Evolutionary conservation across 75 land plant genomes (phyloP), one percentile per base, ranked within the genome.

Genomic region (Sequoia sempervirens): DNA sequence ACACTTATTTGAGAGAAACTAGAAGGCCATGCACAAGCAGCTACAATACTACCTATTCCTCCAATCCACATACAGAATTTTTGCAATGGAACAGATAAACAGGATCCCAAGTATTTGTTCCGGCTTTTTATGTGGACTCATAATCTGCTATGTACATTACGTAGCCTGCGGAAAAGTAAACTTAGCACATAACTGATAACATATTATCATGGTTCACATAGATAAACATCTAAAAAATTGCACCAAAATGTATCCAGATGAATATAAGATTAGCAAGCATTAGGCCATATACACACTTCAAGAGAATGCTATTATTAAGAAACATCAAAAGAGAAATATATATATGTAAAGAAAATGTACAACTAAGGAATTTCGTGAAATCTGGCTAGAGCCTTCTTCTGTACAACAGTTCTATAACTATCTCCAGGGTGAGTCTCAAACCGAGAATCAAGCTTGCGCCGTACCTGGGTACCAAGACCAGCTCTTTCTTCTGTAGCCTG

Each of bases 401-500:
- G 91, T n/a, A 90, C 88, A 9, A 86, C 87, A 37, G 82, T 80
- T 41, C 87, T 85, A 74, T 90, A 90, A 40, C 87, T 87, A 54
- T 90, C 91, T 54, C 90, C 91, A 18, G 90, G 91, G 37, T 85
- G 91, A 7, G 90, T 83, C 72, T 90, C 91, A 82, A 88, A 90
- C 45, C 91, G 83, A 8, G 89, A 53, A 85, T 89, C 91, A 12
- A 83, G 41, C 83, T 88, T 90, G 46, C 82, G 86, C 40, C 88
- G 91, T 15, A 78, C 80, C 72, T 87, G 88, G 47, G 87, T 88
- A 32, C 91, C 91, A 10, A 90, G 85, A 40, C 90, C 91, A 61
- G 90, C 87, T 83, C 91, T 88, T 53, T 82, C 90, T 61, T 78
- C 86, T 53, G 82, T 84, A 18, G 70, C 68, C 50, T 82, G 88